Percentiles rank a stretch among this genome's conserved stretches.
Evolutionary conservation across 441 rosid genomes (phyloP).

Genomic region (Flueggea neowawraea): DNA sequence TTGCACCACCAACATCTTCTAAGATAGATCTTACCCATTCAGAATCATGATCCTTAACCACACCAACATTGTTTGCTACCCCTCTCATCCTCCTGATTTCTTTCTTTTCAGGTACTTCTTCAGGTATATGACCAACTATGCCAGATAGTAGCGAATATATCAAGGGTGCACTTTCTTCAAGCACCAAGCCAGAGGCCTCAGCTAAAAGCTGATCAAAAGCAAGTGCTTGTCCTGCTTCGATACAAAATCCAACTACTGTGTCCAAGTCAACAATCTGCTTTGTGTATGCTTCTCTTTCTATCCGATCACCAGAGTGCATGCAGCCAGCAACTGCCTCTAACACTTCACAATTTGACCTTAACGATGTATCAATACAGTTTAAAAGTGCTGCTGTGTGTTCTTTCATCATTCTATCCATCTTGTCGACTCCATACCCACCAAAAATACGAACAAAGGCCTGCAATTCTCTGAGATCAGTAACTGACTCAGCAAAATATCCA

Average conservation of each 20-base stretch:
- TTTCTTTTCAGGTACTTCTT: constrained; percentile 82
- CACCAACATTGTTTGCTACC: constrained; percentile 64
- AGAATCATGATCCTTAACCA: constrained; percentile 80
- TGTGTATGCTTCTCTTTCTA: constrained; percentile 71
- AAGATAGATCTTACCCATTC: constrained; percentile 92
- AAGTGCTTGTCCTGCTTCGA: constrained; percentile 97
- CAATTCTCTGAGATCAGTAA: constrained; percentile 84
- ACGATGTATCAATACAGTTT: constrained; percentile 93
- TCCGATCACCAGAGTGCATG: constrained; percentile 96
- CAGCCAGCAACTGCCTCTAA: constrained; percentile 86
- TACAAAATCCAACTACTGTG: constrained; percentile 89
- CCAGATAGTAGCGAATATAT: constrained; percentile 79
- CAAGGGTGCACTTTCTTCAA: constrained; percentile 85
- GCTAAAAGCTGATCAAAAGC: constrained; percentile 93
- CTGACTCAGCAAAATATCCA: constrained; percentile 99
- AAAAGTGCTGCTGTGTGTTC: constrained; percentile 95
- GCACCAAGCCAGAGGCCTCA: constrained; percentile 91
- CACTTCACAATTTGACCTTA: constrained; percentile 85
- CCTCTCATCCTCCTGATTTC: constrained; percentile 82
- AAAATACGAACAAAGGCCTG: constrained; percentile 87
- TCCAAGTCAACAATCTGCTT: constrained; percentile 97
- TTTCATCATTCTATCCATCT: constrained; percentile 92
- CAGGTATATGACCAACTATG: constrained; percentile 76
- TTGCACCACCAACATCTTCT: constrained; percentile 94
- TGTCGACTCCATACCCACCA: constrained; percentile 97